These are phyloP conservation scores for Sporothrix mexicana DNA, from an alignment of 2,329 filamentous ascomycete species.

Conservation along the genomic window DNA sequence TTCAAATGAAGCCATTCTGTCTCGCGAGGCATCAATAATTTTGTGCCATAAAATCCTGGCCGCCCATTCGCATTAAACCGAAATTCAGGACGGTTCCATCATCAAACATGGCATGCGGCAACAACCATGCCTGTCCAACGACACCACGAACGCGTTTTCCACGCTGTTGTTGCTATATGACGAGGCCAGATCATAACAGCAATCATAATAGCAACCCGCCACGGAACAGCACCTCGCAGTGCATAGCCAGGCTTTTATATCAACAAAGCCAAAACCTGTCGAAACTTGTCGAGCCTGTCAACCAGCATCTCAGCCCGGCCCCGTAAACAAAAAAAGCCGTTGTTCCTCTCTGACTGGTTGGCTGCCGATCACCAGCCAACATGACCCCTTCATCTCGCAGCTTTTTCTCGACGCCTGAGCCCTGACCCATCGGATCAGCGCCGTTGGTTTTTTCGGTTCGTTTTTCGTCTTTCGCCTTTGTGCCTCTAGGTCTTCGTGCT, in stretches of 20 bases:
- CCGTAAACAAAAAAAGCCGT: slow-evolving; percentile 29
- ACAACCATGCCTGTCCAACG: background rate
- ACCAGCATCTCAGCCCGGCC: background rate
- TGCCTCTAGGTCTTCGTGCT: background rate
- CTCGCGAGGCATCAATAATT: background rate
- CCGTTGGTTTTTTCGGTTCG: background rate
- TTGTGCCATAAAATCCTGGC: background rate
- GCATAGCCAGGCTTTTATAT: slow-evolving; percentile 20
- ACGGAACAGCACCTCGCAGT: background rate
- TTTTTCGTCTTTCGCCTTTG: background rate
- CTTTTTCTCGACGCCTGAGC: background rate
- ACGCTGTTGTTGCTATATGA: slow-evolving; percentile 24
- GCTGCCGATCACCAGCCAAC: slow-evolving; percentile 1
- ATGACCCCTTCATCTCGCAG: slow-evolving; percentile 23
- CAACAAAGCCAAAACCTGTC: slow-evolving; percentile 14
- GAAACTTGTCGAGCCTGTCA: background rate
- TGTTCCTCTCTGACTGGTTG: background rate
- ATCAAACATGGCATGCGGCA: slow-evolving; percentile 19
- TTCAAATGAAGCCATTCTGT: slow-evolving; percentile 14
- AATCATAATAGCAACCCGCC: too few relatives aligned
- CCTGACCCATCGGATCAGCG: slow-evolving; percentile 30
- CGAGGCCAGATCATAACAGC: background rate
- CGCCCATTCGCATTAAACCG: background rate
- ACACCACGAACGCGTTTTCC: slow-evolving; percentile 13
- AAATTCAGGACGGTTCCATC: slow-evolving; percentile 17